Evolutionary conservation across 2,329 filamentous ascomycete genomes (phyloP).

Genomic region (Cryphonectria parasitica): DNA sequence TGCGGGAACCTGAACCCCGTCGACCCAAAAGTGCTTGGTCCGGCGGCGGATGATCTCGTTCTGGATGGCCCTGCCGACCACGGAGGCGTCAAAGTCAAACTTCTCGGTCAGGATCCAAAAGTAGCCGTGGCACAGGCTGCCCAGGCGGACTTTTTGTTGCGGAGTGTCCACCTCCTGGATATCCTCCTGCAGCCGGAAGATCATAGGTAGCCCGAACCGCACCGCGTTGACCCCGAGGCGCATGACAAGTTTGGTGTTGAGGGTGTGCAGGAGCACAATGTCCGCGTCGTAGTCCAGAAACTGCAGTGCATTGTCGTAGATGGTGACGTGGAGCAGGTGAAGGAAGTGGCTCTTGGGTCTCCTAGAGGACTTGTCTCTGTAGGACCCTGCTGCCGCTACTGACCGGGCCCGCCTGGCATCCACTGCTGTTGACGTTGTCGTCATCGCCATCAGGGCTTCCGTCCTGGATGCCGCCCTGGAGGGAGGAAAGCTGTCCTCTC

Average conservation of each 20-base stretch:
- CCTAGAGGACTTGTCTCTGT: slow-evolving; percentile 59
- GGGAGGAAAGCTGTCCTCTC: slow-evolving; percentile 15
- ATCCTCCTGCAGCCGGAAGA: slow-evolving; percentile 85
- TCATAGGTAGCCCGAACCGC: slow-evolving; percentile 82
- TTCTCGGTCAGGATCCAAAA: slow-evolving; percentile 79
- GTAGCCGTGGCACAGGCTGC: slow-evolving; percentile 86
- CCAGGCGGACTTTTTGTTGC: slow-evolving; percentile 75
- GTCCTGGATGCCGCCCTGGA: slow-evolving; percentile 46
- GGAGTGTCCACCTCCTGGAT: slow-evolving; percentile 69
- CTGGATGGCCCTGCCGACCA: slow-evolving; percentile 71
- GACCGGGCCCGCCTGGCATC: slow-evolving; percentile 69
- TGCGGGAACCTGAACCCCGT: slow-evolving; percentile 73
- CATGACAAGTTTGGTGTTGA: slow-evolving; percentile 74
- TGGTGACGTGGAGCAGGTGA: slow-evolving; percentile 78
- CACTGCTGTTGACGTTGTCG: slow-evolving; percentile 34
- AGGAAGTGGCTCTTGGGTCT: slow-evolving; percentile 72
- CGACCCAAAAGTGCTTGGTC: slow-evolving; percentile 77
- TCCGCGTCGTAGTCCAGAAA: slow-evolving; percentile 73
- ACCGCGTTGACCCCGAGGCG: slow-evolving; percentile 82
- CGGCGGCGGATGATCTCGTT: slow-evolving; percentile 77
- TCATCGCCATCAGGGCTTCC: slow-evolving; percentile 53
- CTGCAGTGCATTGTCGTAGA: slow-evolving; percentile 87
- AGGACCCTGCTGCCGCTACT: slow-evolving; percentile 54
- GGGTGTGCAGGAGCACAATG: slow-evolving; percentile 74
- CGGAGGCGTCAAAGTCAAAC: slow-evolving; percentile 74